Evolutionary conservation across 306 rosid genomes (phyloP), one percentile per base, ranked within the genome.

Genomic region (Cajanus cajan): DNA sequence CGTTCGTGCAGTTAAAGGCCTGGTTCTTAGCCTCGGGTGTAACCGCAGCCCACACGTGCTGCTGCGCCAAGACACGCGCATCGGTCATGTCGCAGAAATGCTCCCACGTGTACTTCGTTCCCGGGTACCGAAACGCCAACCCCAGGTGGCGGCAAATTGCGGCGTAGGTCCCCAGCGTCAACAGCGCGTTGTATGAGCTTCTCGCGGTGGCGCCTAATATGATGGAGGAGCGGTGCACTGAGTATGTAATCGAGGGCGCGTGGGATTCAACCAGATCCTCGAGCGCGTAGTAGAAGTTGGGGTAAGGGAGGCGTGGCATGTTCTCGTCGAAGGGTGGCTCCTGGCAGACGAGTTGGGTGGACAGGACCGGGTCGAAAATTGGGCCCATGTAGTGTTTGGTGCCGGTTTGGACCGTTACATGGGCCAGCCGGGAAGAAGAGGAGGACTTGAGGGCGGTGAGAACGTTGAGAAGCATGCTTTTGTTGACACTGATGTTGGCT

Each of bases 331-430:
- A 87, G 0, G 89, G 87, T 0, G 87, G 48, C 2, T 80, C 76
- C 31, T 78, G 87, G 4, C 33, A 9, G 6, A 24, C n/a, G 13
- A 82, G 82, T 21, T 74, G 19, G 33, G 2, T 8, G 7, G 68
- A 68, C 0, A 0, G 75, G 13, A 7, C 0, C 1, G 73, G 85
- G 22, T 82, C 87, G 2, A 5, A 0, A 15, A 85, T 48, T 6
- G 84, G 91, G 33, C 89, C 87, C 86, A 85, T 77, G 81, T 85
- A 88, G 28, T 83, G 82, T 36, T 83, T 68, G 21, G 89, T 88
- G 0, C 89, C 86, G 2, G 89, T 85, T 75, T 85, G 84, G 48
- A 88, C 5, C 8, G 84, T 77, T 1, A 85, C 63, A 34, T 87
- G 88, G 67, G 4, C 12, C 5, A 87, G 85, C 5, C 6, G 28